Conservation (phyloP, 1,284 basidiomycete species). For the Agaricales sp. region DNA sequence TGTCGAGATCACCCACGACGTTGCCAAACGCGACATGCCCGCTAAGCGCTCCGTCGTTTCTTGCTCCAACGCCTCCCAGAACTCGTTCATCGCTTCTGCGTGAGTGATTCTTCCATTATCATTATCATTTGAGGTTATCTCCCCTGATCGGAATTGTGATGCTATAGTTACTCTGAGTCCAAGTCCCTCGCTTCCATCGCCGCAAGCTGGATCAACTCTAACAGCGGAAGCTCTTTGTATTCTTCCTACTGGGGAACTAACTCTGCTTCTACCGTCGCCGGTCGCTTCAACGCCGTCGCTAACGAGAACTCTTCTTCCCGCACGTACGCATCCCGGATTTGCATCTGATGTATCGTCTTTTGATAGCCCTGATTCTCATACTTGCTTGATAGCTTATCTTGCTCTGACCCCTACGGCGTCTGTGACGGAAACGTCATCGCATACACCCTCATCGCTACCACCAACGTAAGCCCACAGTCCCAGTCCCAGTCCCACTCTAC, state of each 20-base stretch:
- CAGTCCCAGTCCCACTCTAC: neutral
- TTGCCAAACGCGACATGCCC: slow-evolving; percentile 19
- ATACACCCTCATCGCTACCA: slow-evolving; percentile 26
- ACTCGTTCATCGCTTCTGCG: slow-evolving; percentile 25
- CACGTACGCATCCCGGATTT: slow-evolving; percentile 17
- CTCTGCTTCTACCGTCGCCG: slow-evolving; percentile 19
- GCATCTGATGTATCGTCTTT: neutral
- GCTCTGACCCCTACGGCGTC: slow-evolving; percentile 20
- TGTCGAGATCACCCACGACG: slow-evolving; percentile 22
- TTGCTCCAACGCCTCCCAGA: slow-evolving; percentile 20
- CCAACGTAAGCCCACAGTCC: slow-evolving; percentile 23
- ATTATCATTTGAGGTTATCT: neutral
- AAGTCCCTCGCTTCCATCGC: slow-evolving; percentile 21
- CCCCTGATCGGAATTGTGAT: neutral
- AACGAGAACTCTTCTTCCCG: slow-evolving; percentile 22
- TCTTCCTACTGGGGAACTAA: slow-evolving; percentile 23
- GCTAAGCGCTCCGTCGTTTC: slow-evolving; percentile 23
- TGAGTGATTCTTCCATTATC: slow-evolving; percentile 7
- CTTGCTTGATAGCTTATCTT: slow-evolving; percentile 19
- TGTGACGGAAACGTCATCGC: slow-evolving; percentile 26
- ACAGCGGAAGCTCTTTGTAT: slow-evolving; percentile 21
- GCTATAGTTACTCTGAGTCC: slow-evolving; percentile 23
- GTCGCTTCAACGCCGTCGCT: slow-evolving; percentile 21
- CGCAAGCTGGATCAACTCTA: slow-evolving; percentile 20
- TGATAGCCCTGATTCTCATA: neutral